Evolutionary conservation across 129 eudicot genomes (phyloP), one percentile per base, ranked within the genome.

Genomic region (Flaveria ramosissima): DNA sequence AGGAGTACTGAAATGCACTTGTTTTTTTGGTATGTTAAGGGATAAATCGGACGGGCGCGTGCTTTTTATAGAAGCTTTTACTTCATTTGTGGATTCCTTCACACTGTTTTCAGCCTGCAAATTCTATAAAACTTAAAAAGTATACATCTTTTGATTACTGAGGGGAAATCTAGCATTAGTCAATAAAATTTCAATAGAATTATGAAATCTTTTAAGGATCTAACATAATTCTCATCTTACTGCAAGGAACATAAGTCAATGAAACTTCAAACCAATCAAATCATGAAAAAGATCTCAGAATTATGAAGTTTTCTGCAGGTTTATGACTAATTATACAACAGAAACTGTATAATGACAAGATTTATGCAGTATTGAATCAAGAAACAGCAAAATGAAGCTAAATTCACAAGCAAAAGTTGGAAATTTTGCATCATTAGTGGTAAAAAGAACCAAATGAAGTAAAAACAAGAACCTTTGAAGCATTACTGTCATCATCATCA

Each of bases 21-120:
- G 88, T 57, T 83, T 84, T 14, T 97, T 82, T 39, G 97, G 98
- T 66, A 91, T 87, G 56, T 88, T 91, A 67, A 90, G 92, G 32
- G 89, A 86, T 55, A 91, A 86, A 76, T 83, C 92, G 0, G 90
- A 26, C 32, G 73, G 79, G 10, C 67, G 45, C 2, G 69, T 50
- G 74, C 70, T 81, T 77, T 80, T 70, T 24, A 59, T 81, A 64
- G 91, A 45, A 43, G 24, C 72, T 39, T 26, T 63, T 26, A 56
- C 81, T 46, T 66, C 83, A 73, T 83, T 75, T 32, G 39, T 50
- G 27, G 83, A 45, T 26, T 81, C 73, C 61, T 47, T 71, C 46
- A 50, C 68, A 23, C 75, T 72, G 45, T 78, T 52, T 70, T 73
- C 86, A 82, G 66, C 87, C 96, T 93, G 84, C 77, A 78, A 68